These are phyloP conservation scores for Erythrobasidium hasegawianum DNA, from an alignment of 1,284 basidiomycete genomes.

Conservation along the genomic window DNA sequence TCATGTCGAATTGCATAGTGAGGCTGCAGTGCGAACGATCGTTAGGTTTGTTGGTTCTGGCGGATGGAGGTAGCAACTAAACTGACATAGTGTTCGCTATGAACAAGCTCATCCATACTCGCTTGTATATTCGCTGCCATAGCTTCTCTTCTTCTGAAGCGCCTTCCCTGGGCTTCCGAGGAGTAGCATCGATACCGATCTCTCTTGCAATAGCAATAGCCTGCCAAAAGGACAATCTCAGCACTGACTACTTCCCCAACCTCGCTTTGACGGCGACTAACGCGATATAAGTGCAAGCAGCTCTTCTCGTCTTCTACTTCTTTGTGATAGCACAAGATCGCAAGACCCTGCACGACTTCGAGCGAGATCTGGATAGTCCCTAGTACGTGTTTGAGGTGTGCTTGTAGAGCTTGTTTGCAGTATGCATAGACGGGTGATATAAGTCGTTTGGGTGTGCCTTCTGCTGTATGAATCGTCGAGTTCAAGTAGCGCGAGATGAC, in stretches of 20 bases:
- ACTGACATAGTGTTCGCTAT: constrained; percentile 34
- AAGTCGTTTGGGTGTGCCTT: constrained; percentile 19
- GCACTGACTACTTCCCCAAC: neutral
- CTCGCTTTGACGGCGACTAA: neutral
- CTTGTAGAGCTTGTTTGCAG: constrained; percentile 24
- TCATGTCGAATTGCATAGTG: constrained; percentile 35
- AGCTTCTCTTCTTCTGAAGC: constrained; percentile 15
- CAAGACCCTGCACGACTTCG: constrained; percentile 29
- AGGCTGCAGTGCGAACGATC: no score
- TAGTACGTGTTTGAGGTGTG: constrained; percentile 27
- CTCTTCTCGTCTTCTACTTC: constrained; percentile 31
- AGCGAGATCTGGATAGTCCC: constrained; percentile 17
- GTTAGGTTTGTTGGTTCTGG: neutral
- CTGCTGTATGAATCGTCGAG: constrained; percentile 20
- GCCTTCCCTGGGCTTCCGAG: neutral
- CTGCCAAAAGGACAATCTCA: no score
- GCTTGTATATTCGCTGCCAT: constrained; percentile 18
- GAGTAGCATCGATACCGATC: constrained; percentile 15
- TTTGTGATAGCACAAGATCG: constrained; percentile 29
- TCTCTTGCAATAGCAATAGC: constrained; percentile 32
- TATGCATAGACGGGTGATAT: constrained; percentile 33
- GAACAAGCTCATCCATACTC: constrained; percentile 30
- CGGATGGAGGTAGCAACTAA: neutral
- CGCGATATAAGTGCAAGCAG: constrained; percentile 27
- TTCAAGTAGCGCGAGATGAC: constrained; percentile 33